Evolutionary conservation across 257 asterid genomes (phyloP).

Genomic region (Ilex asprella): DNA sequence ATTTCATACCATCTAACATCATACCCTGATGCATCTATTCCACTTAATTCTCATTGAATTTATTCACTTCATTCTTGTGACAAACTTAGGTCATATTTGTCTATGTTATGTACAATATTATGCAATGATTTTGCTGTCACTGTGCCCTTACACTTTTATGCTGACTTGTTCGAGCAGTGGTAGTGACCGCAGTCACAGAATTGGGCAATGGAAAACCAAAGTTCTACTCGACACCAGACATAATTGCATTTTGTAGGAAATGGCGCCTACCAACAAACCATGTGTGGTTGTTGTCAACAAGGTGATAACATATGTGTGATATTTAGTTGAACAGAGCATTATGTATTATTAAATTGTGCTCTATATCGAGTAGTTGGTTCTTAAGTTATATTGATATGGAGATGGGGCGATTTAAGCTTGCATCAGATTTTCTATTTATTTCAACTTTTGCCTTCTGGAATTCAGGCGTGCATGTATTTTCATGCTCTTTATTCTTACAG

Average conservation of each 20-base stretch:
- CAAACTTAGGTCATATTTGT: too few species aligned
- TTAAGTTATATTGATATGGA: background rate
- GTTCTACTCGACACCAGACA: constrained; percentile 85
- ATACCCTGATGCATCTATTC: too few species aligned
- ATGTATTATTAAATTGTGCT: background rate
- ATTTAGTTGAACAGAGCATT: background rate
- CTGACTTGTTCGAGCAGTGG: constrained; percentile 44
- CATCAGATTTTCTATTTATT: background rate
- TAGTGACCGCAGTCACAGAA: constrained; percentile 92
- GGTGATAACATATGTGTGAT: constrained; percentile 35
- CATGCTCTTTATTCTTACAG: too few species aligned
- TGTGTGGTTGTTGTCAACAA: constrained; percentile 91
- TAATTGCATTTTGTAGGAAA: constrained; percentile 81
- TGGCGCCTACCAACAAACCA: constrained; percentile 96
- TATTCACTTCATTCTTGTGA: too few species aligned
- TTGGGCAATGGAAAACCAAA: constrained; percentile 89
- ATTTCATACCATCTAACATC: too few species aligned
- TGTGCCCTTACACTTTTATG: background rate
- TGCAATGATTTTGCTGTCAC: too few species aligned
- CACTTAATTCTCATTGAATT: too few species aligned
- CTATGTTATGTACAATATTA: too few species aligned
- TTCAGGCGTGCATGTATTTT: too few species aligned
- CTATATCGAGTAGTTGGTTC: background rate
- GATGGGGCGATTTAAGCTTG: background rate
- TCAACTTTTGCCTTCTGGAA: background rate